Evolutionary conservation across 305 asterid genomes (phyloP), one percentile per base, ranked within the genome.

Genomic region (Fraxinus paxiana): DNA sequence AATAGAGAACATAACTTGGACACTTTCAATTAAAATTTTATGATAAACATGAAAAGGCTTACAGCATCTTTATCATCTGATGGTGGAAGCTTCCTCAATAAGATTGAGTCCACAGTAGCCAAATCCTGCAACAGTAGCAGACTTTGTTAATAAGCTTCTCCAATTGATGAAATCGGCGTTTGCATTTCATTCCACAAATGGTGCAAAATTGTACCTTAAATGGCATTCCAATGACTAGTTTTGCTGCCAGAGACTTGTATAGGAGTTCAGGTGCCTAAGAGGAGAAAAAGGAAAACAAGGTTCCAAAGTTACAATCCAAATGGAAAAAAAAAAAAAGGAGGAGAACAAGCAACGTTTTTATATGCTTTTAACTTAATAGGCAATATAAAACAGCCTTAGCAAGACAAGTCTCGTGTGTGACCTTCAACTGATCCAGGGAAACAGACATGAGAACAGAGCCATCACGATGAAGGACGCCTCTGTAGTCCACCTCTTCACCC

Each of bases 401-500:
- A 80, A 31, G 80, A 75, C 9, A 69, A 75, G 48, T 43, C 80
- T 26, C 3, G 76, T 79, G 56, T 73, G 69, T 76, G 48, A 96
- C 99, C 99, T 96, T 94, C 87, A 96, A 85, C 86, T 92, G 98
- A 92, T 96, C 94, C 86, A 94, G 87, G 75, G 97, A 85, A 86
- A 94, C 92, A 5, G 99, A 88, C 99, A 96, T 90, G 86, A 96
- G 88, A 85, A 96, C 98, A 13, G 98, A 96, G 77, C 99, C 99
- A 91, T 96, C 99, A 83, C 98, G 98, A 84, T 94, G 99, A 85
- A 96, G 94, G 77, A 86, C 97, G 24, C 98, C 98, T 85, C 99
- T 91, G 84, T 86, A 96, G 81, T 96, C 99, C 75, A 96, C 99
- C 82, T 92, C 99, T 82, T 96, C 99, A 56, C 99, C 99, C 99